phyloP scores from a whole-genome alignment of 495 filamentous ascomycete genomes.

The Entonaema liquescens region DNA sequence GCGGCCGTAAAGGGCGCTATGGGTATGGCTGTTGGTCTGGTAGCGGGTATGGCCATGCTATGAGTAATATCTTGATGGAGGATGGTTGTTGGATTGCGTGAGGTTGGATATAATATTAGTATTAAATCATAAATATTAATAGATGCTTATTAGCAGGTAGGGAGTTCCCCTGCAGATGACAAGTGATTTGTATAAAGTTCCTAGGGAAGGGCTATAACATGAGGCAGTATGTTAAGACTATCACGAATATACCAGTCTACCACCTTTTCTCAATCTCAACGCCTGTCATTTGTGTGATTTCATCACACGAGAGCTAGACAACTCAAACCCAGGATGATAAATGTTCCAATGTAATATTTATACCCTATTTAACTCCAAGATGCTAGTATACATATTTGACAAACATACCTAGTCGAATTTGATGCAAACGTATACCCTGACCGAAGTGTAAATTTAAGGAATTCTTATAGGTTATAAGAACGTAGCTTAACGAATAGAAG shows the following conservation, averaged over 20 bases:
- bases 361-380: not conserved
- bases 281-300: too few species aligned
- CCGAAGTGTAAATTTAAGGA: not conserved
- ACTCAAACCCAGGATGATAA: not conserved
- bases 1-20: constrained; percentile 35
- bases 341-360: not conserved
- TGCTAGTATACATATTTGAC: not conserved
- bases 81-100: not conserved
- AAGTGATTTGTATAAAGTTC: not conserved
- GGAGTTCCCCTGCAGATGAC: not conserved
- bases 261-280: too few species aligned
- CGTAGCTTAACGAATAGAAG: not conserved
- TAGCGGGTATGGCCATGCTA: constrained; percentile 36
- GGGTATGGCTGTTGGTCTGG: constrained; percentile 35
- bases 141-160: not conserved
- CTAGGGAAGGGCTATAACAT: not conserved
- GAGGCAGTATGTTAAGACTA: not conserved
- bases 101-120: not conserved
- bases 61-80: constrained; percentile 1
- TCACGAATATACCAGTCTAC: not conserved
- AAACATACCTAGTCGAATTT: not conserved
- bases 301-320: not conserved
- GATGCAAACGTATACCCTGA: not conserved
- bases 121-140: constrained; percentile 19
- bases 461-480: not conserved